Evolutionary conservation across 2,329 filamentous ascomycete species (phyloP), one percentile per base, ranked within the genome.

Genomic region (Pseudomassariella vexata): DNA sequence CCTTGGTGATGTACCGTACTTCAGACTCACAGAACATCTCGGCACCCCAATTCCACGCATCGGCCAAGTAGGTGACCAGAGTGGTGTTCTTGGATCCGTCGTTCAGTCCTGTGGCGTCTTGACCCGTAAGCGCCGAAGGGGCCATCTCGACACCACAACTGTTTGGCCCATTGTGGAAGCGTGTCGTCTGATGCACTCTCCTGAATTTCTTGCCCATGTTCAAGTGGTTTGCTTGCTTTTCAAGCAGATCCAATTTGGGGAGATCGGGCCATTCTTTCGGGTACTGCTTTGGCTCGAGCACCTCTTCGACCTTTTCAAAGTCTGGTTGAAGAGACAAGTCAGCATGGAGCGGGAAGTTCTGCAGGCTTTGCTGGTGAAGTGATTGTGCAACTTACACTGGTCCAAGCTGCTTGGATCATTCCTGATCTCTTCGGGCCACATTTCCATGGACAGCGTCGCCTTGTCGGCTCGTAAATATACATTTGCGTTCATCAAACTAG

Each of bases 1-100:
- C 65, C 48, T 76, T 70, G 34, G 73, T 66, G 30, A 84, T 61
- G 45, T 81, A 73, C 26, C 73, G 64, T 2, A 82, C 79, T 50
- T 84, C 77, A 38, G 76, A 78, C 44, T 78, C 70, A 52, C 79
- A 84, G 40, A 84, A 84, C 53, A 84, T 73, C 46, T 84, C 78
- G 9, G 79, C 76, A 7, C 79, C 80, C 76, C 77, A 80, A 45
- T 82, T 80, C 79, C 78, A 83, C 2, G 80, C 78, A 50, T 84
- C 79, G 6, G 74, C 67, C 6, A 84, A 58, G 45, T 84, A 84
- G 1, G 79, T 84, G 22, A 80, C 75, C 2, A 78, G 60, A 0
- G 74, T 81, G 9, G 72, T 79, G 12, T 69, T 81, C 54, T 82
- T 83, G 19, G 75, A 81, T 2, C 76, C 76, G 49, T 84, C 79